Evolutionary conservation across 2,329 filamentous ascomycete species (phyloP), one percentile per base, ranked within the genome.

Genomic region (Xylaria arbuscula): DNA sequence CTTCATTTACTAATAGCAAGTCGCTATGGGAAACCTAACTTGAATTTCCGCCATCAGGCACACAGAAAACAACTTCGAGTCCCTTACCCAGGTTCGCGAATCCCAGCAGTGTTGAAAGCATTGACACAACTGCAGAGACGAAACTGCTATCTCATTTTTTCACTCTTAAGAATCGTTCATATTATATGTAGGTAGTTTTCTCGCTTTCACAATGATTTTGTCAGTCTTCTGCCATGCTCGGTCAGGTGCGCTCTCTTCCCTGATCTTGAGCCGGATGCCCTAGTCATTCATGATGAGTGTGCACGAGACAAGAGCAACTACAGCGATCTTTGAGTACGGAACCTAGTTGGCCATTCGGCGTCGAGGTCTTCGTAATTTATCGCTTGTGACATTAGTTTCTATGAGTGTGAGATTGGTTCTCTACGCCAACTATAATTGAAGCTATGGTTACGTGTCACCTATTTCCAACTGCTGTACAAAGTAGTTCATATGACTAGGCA

Each of bases 321-420:
- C 79, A 81, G 76, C 76, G 75, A 77, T 81, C 73, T 80, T 81
- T 81, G 80, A 81, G 80, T 81, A 79, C 79, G 79, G 74, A 72
- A 74, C 78, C 78, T 78, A 76, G 71, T 74, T 69, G 74, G 72
- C 72, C 71, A 67, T 71, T 55, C 28, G 70, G 75, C 74, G 66
- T 80, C 76, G 78, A 77, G 78, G 75, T 62, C 71, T 72, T 76
- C 78, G 80, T 80, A 81, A 81, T 81, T 81, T 76, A 80, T 79
- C 76, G 75, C 77, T 77, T 81, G 80, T 75, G 65, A 81, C 80
- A 81, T 76, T 13, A 38, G 40, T 38, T 47, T 47, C 28, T 3
- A 7, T 28, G 28, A 28, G 28, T 2, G 5, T 28, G 28, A 5
- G 5, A 28, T 28, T 28, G 28, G 28, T 2, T 2, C 5, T 28